Base-by-base conservation (phyloP, 371 early-diverging fungal species). In the Phascolomyces articulosus region DNA sequence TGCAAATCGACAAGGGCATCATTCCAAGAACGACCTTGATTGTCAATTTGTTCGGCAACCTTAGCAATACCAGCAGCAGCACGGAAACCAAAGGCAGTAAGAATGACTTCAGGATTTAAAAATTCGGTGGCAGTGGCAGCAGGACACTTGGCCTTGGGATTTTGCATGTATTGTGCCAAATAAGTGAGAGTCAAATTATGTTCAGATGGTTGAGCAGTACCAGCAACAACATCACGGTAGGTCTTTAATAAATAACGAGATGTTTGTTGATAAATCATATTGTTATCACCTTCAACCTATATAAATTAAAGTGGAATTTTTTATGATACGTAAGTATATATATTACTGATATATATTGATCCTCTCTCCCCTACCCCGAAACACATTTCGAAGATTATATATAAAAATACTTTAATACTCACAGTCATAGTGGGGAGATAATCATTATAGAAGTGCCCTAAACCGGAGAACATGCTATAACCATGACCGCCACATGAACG, bases 401-500 rank as follows among this genome's bases (percentile, higher is more conserved):
- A n/a, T n/a, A n/a, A n/a, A n/a, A n/a, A n/a, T n/a, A n/a, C n/a
- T n/a, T n/a, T n/a, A n/a, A n/a, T n/a, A 63, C 73, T 68, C 70
- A 72, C 76, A 29, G 87, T 89, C 28, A 82, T 84, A 56, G 82
- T 85, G 18, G 90, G 89, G 34, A 84, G 77, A 29, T 82, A 73
- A 62, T 86, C 83, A 64, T 73, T 78, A 44, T 83, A 90, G 69
- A 90, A 90, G 64, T 89, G 85, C 44, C 88, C 86, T 63, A 95
- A 82, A 0, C 94, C 93, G 58, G 88, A 87, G 75, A 89, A 90
- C 71, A 81, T 76, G 62, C 88, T 85, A 72, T 86, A 95, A 4
- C 94, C 94, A 57, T 94, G 94, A 23, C 96, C 96, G 60, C 96
- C 96, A 60, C 73, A 91, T 71, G 67, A 87, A 80, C 60, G 90